Base-by-base conservation (phyloP, 495 filamentous ascomycete genomes). In the Tricharina praecox region DNA sequence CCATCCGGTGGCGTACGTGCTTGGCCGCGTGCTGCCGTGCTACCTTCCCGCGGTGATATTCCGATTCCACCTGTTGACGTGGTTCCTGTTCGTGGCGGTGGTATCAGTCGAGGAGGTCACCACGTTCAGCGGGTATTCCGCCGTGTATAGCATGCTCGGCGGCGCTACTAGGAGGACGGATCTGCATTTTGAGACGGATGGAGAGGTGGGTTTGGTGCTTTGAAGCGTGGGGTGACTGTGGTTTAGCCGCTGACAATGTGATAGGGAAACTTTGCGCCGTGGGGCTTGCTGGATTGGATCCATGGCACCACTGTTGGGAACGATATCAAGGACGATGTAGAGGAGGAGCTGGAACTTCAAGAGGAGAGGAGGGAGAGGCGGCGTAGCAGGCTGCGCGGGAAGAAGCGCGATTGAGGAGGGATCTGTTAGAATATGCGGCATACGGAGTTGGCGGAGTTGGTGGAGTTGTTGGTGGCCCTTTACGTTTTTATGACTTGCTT, bases 41-140 rank as follows among this genome's bases (percentile, higher is more conserved):
- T 87, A 84, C 61, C 53, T 80, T 2, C 84, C 87, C 7, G 78
- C 79, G 1, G 58, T 70, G 13, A 59, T 46, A 52, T 79, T 74
- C 65, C 78, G 65, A 58, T 77, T 72, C 45, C 87, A 95, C 63
- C 68, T 92, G 40, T 67, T 93, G 43, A 87, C 82, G 1, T 93
- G 77, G 67, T 69, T 85, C 41, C 30, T 86, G 18, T 80, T 83
- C 49, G 61, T 83, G 11, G 65, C 71, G 1, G 36, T 85, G 28
- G 66, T 78, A 38, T 84, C 81, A 0, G 45, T 90, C 2, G 83
- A 93, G 53, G 85, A 93, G 53, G 77, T 76, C 2, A 71, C 86
- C 49, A 67, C 76, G 2, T 79, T 78, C 63, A 84, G 76, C 3
- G 86, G 87, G 15, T 95, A 93, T 64, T 74, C 66, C 10, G 62